Evolutionary conservation across 352 stramenopile genomes (phyloP), one percentile per base, ranked within the genome.

Genomic region (Blastocystis sp.): DNA sequence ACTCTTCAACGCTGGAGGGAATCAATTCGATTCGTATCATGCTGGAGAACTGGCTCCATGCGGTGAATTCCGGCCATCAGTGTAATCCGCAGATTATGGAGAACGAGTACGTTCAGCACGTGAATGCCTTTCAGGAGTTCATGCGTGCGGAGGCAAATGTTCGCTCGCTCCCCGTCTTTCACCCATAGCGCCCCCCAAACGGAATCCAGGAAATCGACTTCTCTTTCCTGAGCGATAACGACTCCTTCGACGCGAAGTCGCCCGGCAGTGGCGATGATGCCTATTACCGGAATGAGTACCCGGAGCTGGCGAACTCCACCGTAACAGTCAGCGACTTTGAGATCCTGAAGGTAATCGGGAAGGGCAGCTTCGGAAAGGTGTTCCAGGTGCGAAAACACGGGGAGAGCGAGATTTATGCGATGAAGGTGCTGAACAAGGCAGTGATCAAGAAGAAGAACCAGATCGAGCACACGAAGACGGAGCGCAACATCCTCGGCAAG

Each of bases 391-490:
- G 94, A 87, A 96, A 98, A 91, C 94, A 94, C 57, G 89, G 74
- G n/a, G 52, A 82, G 87, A 92, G 93, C 54, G 90, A 95, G 77
- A 95, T 98, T 82, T 98, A 98, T 91, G 97, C 97, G 2, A 97
- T 99, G 92, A 99, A 99, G 89, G 95, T 98, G n/a, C 91, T 99
- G 70, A 93, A 94, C 66, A 99, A 99, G 91, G 95, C 98, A 81
- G 98, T 98, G 89, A 98, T 99, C 87, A 97, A 98, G 90, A 98
- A 98, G 89, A 93, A 96, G 68, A 98, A 99, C 89, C 96, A 98
- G 91, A 94, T 98, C 42, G 96, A 98, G 91, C 96, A 99, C 91
- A 98, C 96, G n/a, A 97, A 95, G 89, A 98, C 96, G 34, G 97
- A 98, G 92, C 92, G 96, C 21, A 95, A 95, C 89, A 96, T 98